These are phyloP conservation scores for Oxytropis ochrocephala DNA, from an alignment of 306 rosid genomes.

Conservation along the genomic window DNA sequence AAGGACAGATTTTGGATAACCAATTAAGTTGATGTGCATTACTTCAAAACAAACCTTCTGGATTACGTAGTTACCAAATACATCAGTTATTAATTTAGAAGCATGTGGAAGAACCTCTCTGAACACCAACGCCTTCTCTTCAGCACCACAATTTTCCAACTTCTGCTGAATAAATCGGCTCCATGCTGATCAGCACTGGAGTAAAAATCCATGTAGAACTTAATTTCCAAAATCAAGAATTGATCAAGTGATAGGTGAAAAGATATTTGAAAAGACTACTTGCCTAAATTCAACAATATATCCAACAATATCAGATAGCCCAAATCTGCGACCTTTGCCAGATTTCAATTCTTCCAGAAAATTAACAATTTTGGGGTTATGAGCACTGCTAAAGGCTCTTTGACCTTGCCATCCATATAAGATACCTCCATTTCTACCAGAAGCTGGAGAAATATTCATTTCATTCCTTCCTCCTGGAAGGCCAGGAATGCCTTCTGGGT, in stretches of 20 bases:
- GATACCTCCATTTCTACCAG: constrained; percentile 30
- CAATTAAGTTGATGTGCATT: background rate
- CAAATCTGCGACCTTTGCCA: constrained; percentile 44
- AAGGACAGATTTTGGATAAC: background rate
- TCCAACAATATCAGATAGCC: constrained; percentile 42
- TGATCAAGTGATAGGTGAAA: background rate
- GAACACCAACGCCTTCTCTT: constrained; percentile 42
- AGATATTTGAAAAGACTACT: constrained; percentile 13
- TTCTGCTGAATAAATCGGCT: constrained; percentile 50
- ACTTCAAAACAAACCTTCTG: constrained; percentile 31
- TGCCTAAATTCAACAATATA: constrained; percentile 41
- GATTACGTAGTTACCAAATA: constrained; percentile 43
- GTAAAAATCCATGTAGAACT: constrained; percentile 4
- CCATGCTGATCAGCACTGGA: constrained; percentile 46
- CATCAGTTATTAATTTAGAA: constrained; percentile 40
- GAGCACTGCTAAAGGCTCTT: constrained; percentile 27
- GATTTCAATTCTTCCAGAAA: constrained; percentile 44
- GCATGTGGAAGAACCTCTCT: constrained; percentile 42
- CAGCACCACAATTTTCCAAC: constrained; percentile 28
- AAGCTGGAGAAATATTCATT: constrained; percentile 21
- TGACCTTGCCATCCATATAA: constrained; percentile 43
- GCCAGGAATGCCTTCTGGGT: constrained; percentile 26
- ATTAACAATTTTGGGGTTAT: constrained; percentile 34
- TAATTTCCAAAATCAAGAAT: constrained; percentile 10
- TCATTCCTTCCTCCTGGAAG: constrained; percentile 37